Conservation (phyloP, 2,329 filamentous ascomycete genomes). For the Sordariomycetes sp. region DNA sequence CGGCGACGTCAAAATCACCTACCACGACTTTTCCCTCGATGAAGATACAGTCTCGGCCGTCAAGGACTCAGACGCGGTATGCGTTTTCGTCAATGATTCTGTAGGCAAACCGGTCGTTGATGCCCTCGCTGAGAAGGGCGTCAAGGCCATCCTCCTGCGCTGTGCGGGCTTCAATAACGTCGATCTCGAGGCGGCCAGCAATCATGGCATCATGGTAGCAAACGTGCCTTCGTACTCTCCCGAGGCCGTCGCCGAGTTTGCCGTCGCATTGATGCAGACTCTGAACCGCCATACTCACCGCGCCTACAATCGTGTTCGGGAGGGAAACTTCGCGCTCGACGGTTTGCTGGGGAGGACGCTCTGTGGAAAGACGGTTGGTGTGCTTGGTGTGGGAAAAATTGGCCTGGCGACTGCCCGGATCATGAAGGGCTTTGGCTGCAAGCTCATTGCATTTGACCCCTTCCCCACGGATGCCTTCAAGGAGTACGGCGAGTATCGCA, state of each 20-base stretch:
- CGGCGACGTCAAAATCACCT: conserved; percentile 37
- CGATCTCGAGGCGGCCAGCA: conserved; percentile 45
- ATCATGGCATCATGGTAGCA: conserved; percentile 49
- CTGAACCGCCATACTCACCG: conserved; percentile 60
- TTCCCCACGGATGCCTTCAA: conserved; percentile 39
- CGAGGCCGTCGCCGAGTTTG: conserved; percentile 61
- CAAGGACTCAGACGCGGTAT: conserved; percentile 42
- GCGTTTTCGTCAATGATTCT: conserved; percentile 60
- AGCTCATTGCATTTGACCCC: conserved; percentile 51
- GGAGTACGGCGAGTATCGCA: conserved; percentile 39
- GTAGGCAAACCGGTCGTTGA: conserved; percentile 41
- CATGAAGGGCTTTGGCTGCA: conserved; percentile 56
- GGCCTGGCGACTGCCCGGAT: conserved; percentile 53
- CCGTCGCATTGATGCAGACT: conserved; percentile 57
- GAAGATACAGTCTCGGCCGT: conserved; percentile 47
- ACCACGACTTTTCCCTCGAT: conserved; percentile 49
- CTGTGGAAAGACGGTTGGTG: conserved; percentile 55
- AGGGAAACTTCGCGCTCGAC: conserved; percentile 59
- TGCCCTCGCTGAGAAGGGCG: conserved; percentile 36
- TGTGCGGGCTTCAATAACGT: conserved; percentile 64
- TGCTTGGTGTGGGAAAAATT: conserved; percentile 58
- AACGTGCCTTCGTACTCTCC: conserved; percentile 62
- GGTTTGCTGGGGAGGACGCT: conserved; percentile 55
- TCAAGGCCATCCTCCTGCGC: conserved; percentile 52
- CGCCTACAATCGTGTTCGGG: conserved; percentile 58